phyloP scores from a whole-genome alignment of 345 rosid species.

The Crucihimalaya himalaica region DNA sequence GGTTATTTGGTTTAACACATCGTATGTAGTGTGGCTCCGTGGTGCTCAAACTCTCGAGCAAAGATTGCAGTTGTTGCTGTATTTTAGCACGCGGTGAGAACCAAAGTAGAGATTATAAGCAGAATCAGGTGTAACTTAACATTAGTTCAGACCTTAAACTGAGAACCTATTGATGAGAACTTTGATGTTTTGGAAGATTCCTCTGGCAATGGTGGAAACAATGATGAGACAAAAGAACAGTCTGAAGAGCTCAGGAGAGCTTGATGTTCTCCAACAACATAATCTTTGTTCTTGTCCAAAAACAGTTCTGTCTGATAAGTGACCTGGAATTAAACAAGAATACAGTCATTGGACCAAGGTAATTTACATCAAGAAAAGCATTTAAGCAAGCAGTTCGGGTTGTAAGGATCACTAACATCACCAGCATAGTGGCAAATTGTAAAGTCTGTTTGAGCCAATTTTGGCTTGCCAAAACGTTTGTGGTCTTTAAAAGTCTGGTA shows the following conservation, averaged over 20 bases:
- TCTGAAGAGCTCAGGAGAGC: constrained; percentile 74
- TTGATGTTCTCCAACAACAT: constrained; percentile 95
- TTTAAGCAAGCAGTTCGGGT: background rate
- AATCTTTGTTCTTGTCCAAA: constrained; percentile 96
- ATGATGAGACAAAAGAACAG: constrained; percentile 79
- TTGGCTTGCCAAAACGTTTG: constrained; percentile 90
- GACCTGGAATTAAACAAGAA: constrained; percentile 54
- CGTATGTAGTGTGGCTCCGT: constrained; percentile 98
- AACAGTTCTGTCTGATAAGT: constrained; percentile 94
- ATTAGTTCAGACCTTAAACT: constrained; percentile 74
- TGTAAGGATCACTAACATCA: constrained; percentile 64
- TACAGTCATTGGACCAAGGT: constrained; percentile 26
- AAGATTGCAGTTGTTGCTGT: constrained; percentile 95
- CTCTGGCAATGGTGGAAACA: constrained; percentile 85
- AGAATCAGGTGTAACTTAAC: constrained; percentile 13
- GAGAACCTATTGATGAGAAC: constrained; percentile 95
- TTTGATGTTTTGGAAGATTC: constrained; percentile 91
- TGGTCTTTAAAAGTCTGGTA: constrained; percentile 93
- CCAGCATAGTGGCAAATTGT: constrained; percentile 96
- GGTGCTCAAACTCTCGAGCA: constrained; percentile 90
- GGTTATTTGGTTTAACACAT: constrained; percentile 95
- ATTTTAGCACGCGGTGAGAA: constrained; percentile 40
- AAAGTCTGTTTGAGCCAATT: constrained; percentile 88
- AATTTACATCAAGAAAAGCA: constrained; percentile 15
- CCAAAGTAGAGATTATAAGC: constrained; percentile 19